These are phyloP conservation scores for Lactarius vividus DNA, from an alignment of 768 basidiomycete genomes.

Conservation along the genomic window DNA sequence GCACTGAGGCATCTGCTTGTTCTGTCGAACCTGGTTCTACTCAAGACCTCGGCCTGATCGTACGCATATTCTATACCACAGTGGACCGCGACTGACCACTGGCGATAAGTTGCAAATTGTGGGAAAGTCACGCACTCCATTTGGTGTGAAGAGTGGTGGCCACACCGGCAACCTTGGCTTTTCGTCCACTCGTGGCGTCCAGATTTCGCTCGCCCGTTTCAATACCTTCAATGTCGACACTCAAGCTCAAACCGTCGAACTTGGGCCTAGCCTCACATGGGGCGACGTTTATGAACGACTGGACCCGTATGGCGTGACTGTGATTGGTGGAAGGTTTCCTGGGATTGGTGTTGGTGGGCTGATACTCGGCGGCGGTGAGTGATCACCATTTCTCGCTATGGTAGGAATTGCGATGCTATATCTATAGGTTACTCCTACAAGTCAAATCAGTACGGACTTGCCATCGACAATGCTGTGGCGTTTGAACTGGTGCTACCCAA, in stretches of 20 bases:
- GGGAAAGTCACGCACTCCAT: not conserved
- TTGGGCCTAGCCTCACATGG: conserved; percentile 29
- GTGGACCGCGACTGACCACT: not conserved
- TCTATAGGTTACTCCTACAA: conserved; percentile 23
- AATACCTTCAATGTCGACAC: conserved; percentile 30
- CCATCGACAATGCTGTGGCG: conserved; percentile 27
- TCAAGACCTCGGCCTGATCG: not conserved
- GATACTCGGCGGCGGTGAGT: not conserved
- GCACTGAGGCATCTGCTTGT: not conserved
- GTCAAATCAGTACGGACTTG: conserved; percentile 28
- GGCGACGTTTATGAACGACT: conserved; percentile 29
- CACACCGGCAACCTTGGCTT: conserved; percentile 48
- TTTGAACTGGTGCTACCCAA: conserved; percentile 29
- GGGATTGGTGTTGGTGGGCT: conserved; percentile 31
- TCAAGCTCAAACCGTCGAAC: conserved; percentile 10
- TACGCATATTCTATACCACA: not conserved
- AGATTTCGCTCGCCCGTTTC: conserved; percentile 54
- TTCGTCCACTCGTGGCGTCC: conserved; percentile 56
- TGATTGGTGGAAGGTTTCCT: conserved; percentile 27
- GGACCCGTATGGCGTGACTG: conserved; percentile 19
- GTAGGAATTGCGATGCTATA: too few relatives aligned
- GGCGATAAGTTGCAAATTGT: not conserved
- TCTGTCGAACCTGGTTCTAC: not conserved
- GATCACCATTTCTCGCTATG: too few relatives aligned
- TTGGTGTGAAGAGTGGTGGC: not conserved